Conservation (phyloP, 805 yeast species). For the Jamesozyma hellenica region DNA sequence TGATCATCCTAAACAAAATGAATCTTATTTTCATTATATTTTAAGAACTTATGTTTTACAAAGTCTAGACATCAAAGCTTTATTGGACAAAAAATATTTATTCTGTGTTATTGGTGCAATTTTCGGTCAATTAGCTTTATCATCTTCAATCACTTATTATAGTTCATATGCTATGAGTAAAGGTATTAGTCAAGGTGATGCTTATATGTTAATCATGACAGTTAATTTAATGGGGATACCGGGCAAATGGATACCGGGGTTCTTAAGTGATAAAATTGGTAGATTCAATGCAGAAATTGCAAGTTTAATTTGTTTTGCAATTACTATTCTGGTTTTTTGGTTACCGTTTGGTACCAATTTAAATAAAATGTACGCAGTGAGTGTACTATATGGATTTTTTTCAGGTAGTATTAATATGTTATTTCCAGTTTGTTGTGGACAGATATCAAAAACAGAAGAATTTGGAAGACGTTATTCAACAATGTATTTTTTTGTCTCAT, state of each 20-base stretch:
- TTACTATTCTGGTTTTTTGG: slow-evolving; percentile 31
- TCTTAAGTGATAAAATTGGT: slow-evolving; percentile 39
- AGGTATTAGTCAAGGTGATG: slow-evolving; percentile 33
- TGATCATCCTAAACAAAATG: slow-evolving; percentile 13
- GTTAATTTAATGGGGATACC: slow-evolving; percentile 34
- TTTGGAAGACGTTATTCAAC: slow-evolving; percentile 49
- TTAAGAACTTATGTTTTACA: slow-evolving; percentile 26
- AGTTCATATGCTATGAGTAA: slow-evolving; percentile 41
- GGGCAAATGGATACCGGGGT: slow-evolving; percentile 37
- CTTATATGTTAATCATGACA: slow-evolving; percentile 38
- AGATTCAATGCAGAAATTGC: slow-evolving; percentile 43
- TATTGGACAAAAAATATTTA: slow-evolving; percentile 37
- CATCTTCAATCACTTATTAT: slow-evolving; percentile 38
- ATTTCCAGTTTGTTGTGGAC: slow-evolving; percentile 50
- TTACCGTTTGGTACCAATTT: slow-evolving; percentile 29
- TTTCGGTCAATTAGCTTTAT: slow-evolving; percentile 38
- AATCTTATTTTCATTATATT: slow-evolving; percentile 15
- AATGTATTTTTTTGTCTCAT: slow-evolving; percentile 48
- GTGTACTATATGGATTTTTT: slow-evolving; percentile 42
- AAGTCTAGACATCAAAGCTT: slow-evolving; percentile 29
- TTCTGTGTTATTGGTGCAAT: slow-evolving; percentile 37
- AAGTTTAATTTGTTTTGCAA: slow-evolving; percentile 24
- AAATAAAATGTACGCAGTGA: slow-evolving; percentile 33
- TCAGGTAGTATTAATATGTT: slow-evolving; percentile 46
- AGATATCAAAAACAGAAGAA: slow-evolving; percentile 42